A percentile compares a stretch with the other conserved stretches of the same genome.
These are phyloP conservation scores for Trichoderma sp. DNA, from an alignment of 2,329 filamentous ascomycete species.

Conservation along the genomic window DNA sequence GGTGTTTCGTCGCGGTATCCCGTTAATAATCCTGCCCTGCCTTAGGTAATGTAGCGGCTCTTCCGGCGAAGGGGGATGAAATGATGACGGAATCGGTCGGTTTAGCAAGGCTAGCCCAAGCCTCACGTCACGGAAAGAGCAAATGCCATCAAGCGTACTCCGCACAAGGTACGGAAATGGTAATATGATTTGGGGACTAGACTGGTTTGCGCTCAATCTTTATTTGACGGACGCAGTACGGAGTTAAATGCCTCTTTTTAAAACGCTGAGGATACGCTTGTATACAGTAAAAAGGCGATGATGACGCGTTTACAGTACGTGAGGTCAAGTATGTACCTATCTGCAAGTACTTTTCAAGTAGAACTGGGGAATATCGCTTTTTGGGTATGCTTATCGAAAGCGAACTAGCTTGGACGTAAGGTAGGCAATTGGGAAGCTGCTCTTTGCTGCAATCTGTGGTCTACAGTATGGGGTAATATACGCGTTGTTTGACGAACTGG, in stretches of 20 bases:
- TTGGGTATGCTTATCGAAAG: background rate
- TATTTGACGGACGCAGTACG: background rate
- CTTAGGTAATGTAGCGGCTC: background rate
- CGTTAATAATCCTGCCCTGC: background rate
- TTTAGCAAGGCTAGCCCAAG: background rate
- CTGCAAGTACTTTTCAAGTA: background rate
- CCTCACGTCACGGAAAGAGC: background rate
- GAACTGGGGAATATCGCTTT: background rate
- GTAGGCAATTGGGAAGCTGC: background rate
- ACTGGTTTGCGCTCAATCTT: background rate
- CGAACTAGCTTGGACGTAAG: background rate
- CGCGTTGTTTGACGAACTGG: background rate
- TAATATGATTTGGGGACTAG: background rate
- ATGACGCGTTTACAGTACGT: background rate
- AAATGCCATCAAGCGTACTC: background rate
- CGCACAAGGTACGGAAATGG: background rate
- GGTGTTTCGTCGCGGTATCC: background rate
- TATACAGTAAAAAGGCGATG: background rate
- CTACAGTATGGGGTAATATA: background rate
- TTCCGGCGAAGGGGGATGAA: background rate
- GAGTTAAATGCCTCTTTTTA: background rate
- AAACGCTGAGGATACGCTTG: background rate
- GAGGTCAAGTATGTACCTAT: background rate
- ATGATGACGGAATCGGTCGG: background rate
- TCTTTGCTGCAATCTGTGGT: background rate